Conservation (phyloP, 305 asterid genomes). For the Fraxinus angustifolia region DNA sequence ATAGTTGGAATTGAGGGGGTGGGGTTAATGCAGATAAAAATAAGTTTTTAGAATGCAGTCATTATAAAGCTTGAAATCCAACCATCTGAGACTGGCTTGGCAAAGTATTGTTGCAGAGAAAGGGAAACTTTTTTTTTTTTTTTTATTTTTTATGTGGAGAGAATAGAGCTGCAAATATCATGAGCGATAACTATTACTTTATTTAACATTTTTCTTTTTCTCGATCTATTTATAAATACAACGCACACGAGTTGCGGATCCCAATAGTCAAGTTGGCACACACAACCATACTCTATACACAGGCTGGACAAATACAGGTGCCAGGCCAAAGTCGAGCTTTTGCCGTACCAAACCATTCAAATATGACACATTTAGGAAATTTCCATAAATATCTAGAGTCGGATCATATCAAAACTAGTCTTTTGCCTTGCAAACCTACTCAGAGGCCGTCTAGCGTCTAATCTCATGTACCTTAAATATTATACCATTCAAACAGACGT, state of each 20-base stretch:
- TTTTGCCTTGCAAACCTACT: neutral
- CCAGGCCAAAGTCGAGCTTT: neutral
- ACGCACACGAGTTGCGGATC: neutral
- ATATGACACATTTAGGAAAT: neutral
- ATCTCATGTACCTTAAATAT: neutral
- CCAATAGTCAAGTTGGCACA: neutral
- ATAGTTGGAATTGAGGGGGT: neutral
- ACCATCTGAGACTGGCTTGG: neutral
- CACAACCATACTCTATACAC: neutral
- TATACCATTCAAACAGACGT: neutral
- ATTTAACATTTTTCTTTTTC: too few species aligned
- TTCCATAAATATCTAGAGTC: too few species aligned
- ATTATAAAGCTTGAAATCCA: neutral
- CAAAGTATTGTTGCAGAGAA: neutral
- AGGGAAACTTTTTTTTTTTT: too few species aligned
- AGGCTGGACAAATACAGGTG: neutral
- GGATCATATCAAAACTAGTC: neutral
- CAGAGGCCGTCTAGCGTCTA: neutral
- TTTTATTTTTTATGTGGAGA: too few species aligned
- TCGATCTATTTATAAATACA: neutral
- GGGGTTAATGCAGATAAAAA: neutral
- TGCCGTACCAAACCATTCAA: neutral
- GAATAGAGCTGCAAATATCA: neutral
- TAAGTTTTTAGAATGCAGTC: neutral
- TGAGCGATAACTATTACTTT: neutral